Evolutionary conservation across 257 asterid genomes (phyloP), one percentile per base, ranked within the genome.

Genomic region (Eustoma russellianum): DNA sequence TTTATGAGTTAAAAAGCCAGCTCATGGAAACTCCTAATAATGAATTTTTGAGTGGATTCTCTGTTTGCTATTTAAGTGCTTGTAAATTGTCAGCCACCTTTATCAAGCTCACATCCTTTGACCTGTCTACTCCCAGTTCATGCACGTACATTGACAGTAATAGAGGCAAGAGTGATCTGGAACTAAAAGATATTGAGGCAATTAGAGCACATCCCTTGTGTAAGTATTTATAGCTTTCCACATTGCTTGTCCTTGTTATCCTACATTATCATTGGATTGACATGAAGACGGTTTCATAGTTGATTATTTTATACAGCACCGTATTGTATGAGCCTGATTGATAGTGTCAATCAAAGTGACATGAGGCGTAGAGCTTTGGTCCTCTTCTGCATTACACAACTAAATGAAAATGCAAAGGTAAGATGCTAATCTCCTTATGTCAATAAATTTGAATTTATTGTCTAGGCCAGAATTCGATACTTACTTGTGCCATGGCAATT

Each of bases 261-360:
- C 45, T 13, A 9, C 34, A 19, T 34, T 28, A 45, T 9, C 34
- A 30, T 30, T 56, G 57, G 56, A 49, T 24, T 48, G 17, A n/a
- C 48, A 56, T 11, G 13, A 38, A 17, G 44, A 40, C 7, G 33
- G 16, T 53, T 49, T 13, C 56, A 43, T 56, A 43, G 45, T 50
- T 11, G 38, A n/a, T 60, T 50, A 64, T 61, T 61, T 55, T 66
- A 10, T 70, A 48, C 38, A 90, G 98, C 96, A 47, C 80, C 62
- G 18, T 85, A 79, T 54, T 69, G 83, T 9, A 59, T 66, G 73
- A 69, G 94, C 73, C 72, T 91, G 69, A 82, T 87, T 45, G 85
- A 91, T 69, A 96, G 96, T 64, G 84, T 87, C 58, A 91, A 91
- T 74, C 84, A 62, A 65, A 75, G 81, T 63, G 98, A 91, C 65